Evolutionary conservation across 305 asterid species (phyloP).

Genomic region (Fraxinus xanthoxyloides): DNA sequence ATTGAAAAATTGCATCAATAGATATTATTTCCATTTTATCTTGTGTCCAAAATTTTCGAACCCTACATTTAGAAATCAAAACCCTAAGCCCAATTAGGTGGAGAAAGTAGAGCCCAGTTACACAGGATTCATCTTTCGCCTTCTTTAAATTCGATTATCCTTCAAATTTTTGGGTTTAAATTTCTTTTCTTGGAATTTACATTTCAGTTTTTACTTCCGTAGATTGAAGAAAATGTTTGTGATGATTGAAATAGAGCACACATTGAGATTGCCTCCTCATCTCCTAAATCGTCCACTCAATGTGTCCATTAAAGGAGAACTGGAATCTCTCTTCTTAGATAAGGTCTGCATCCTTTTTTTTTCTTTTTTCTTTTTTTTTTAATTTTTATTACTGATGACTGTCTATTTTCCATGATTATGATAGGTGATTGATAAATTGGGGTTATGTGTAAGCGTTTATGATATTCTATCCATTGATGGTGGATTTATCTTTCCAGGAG

Average conservation of each 20-base stretch:
- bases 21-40: too few relatives aligned
- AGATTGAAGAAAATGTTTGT: conserved; percentile 49
- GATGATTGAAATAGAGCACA: conserved; percentile 73
- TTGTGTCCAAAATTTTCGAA: neutral
- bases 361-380: neutral
- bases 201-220: neutral
- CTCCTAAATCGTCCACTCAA: conserved; percentile 61
- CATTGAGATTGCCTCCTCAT: conserved; percentile 70
- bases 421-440: conserved; percentile 69
- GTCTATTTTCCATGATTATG: neutral
- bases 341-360: conserved; percentile 39
- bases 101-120: neutral
- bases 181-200: neutral
- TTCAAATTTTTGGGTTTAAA: neutral
- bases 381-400: neutral
- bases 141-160: neutral
- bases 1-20: neutral
- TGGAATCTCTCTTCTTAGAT: conserved; percentile 67
- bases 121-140: neutral
- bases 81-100: neutral
- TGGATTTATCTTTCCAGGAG: conserved; percentile 67
- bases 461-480: conserved; percentile 76
- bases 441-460: conserved; percentile 67
- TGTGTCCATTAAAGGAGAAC: conserved; percentile 71
- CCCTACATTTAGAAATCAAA: neutral